Conservation (phyloP, 306 rosid species). For the Sophora flavescens region DNA sequence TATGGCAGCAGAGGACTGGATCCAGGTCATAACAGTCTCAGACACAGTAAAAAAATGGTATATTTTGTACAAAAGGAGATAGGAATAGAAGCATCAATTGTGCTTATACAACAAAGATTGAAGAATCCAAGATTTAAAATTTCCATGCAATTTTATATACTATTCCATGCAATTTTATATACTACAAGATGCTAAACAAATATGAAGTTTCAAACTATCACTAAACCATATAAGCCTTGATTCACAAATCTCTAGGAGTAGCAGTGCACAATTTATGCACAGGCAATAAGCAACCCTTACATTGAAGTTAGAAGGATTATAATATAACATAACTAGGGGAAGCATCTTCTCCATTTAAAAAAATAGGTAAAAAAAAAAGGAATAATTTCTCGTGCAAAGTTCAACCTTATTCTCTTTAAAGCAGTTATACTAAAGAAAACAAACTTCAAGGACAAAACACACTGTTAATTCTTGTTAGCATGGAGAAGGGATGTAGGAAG, state of each 20-base stretch:
- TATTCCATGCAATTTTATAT: constrained; percentile 43
- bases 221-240: constrained; percentile 56
- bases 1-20: constrained; percentile 60
- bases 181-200: constrained; percentile 42
- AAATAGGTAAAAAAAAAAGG: constrained; percentile 4
- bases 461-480: constrained; percentile 38
- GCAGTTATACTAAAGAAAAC: constrained; percentile 34
- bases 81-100: constrained; percentile 75
- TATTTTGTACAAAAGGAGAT: constrained; percentile 31
- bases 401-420: constrained; percentile 38
- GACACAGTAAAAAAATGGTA: constrained; percentile 49
- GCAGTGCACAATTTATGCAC: constrained; percentile 51
- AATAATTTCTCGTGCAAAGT: constrained; percentile 1
- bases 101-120: constrained; percentile 56
- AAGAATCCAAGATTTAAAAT: constrained; percentile 55
- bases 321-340: constrained; percentile 48
- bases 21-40: constrained; percentile 76
- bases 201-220: constrained; percentile 33
- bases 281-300: constrained; percentile 52
- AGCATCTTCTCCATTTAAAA: constrained; percentile 59
- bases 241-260: constrained; percentile 58
- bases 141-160: constrained; percentile 42
- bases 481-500: constrained; percentile 33
- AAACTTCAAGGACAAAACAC: constrained; percentile 25
- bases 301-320: constrained; percentile 44